A percentile compares a stretch with the other conserved stretches of the same genome.
Evolutionary conservation across 345 rosid genomes (phyloP).

Genomic region (Eucalyptus paniculata): DNA sequence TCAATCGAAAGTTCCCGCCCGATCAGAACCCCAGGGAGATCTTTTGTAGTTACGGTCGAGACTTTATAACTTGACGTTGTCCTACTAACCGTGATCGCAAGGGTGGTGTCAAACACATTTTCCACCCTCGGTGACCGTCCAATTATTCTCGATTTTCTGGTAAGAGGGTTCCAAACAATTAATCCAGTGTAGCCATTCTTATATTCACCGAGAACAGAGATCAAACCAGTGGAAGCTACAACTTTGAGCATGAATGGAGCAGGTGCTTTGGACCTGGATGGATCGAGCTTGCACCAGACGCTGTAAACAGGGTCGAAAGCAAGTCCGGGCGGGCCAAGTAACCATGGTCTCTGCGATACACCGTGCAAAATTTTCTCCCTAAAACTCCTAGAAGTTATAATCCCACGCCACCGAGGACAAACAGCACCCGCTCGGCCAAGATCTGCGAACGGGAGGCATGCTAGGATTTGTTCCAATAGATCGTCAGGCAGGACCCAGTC

Average conservation of each 20-base stretch:
- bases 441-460: conserved; percentile 68
- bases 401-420: conserved; percentile 76
- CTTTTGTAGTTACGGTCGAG: conserved; percentile 65
- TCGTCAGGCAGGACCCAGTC: conserved; percentile 71
- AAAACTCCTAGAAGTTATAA: conserved; percentile 57
- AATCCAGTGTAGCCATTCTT: conserved; percentile 50
- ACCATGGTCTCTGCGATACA: conserved; percentile 67
- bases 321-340: conserved; percentile 54
- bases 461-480: conserved; percentile 61
- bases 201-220: conserved; percentile 52
- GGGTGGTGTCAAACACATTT: conserved; percentile 49
- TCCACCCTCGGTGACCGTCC: conserved; percentile 46
- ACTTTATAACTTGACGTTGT: conserved; percentile 26
- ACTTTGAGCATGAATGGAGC: conserved; percentile 27
- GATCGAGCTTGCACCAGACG: conserved; percentile 67
- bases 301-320: conserved; percentile 64
- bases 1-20: conserved; percentile 61
- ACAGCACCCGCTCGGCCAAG: conserved; percentile 77
- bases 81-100: conserved; percentile 43
- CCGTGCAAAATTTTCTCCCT: conserved; percentile 33
- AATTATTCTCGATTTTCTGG: conserved; percentile 34
- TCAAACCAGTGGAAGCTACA: conserved; percentile 78
- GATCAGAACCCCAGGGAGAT: conserved; percentile 46
- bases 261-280: conserved; percentile 53
- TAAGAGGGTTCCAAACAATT: conserved; percentile 59